Conservation (phyloP, 306 rosid genomes). For the Acacia crassicarpa region DNA sequence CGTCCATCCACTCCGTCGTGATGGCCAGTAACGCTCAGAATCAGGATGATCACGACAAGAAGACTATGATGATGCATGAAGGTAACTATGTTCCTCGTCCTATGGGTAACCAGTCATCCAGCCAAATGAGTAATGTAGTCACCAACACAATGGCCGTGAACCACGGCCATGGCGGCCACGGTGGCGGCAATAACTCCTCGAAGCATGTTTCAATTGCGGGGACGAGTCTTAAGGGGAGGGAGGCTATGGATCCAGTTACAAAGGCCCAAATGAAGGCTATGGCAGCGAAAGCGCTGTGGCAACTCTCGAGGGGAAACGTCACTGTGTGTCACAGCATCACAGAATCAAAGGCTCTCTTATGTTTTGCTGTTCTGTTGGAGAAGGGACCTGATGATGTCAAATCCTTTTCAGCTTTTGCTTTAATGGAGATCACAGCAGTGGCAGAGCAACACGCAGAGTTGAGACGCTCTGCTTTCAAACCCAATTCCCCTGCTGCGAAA, state of each 20-base stretch:
- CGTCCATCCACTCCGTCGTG: conserved; percentile 53
- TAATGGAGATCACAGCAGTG: conserved; percentile 63
- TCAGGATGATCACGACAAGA: background rate
- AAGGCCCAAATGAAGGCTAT: conserved; percentile 62
- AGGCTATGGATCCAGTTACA: conserved; percentile 46
- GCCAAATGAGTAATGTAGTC: conserved; percentile 1
- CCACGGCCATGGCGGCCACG: too few species aligned
- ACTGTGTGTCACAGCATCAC: conserved; percentile 52
- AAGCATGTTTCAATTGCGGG: conserved; percentile 4
- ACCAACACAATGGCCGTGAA: conserved; percentile 22
- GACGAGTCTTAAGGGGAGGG: conserved; percentile 60
- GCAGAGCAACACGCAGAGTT: conserved; percentile 56
- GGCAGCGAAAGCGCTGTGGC: conserved; percentile 66
- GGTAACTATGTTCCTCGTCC: conserved; percentile 31
- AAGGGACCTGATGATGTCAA: conserved; percentile 50
- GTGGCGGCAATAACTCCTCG: too few species aligned
- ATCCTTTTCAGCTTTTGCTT: conserved; percentile 48
- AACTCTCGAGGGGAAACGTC: conserved; percentile 48
- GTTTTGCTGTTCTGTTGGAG: conserved; percentile 62
- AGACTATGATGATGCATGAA: conserved; percentile 1
- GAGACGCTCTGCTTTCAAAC: conserved; percentile 67
- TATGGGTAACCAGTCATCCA: background rate
- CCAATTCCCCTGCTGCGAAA: conserved; percentile 62
- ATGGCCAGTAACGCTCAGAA: conserved; percentile 37
- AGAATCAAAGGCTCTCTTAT: conserved; percentile 65